phyloP scores from a whole-genome alignment of 208 protist species.

The Acanthamoeba lenticulata region DNA sequence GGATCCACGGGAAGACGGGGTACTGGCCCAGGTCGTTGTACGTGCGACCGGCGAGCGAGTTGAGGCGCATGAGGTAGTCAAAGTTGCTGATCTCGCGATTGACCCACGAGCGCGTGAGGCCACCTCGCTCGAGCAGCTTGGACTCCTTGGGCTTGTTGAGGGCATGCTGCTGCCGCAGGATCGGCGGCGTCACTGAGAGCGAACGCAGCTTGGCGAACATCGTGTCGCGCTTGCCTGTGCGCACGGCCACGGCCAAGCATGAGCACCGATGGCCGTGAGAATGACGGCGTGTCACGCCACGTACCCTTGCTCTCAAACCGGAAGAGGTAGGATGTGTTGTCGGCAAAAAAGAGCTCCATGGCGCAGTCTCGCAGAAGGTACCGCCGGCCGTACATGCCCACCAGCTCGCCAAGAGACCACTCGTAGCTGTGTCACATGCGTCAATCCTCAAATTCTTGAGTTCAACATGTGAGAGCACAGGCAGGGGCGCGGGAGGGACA shows the following conservation, averaged over 20 bases:
- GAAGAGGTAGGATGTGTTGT: slow-evolving; percentile 90
- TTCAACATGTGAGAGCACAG: not conserved
- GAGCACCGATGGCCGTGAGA: too few relatives aligned
- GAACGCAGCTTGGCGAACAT: slow-evolving; percentile 28
- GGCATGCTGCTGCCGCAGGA: slow-evolving; percentile 5
- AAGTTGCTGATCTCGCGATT: slow-evolving; percentile 95
- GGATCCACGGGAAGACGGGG: slow-evolving; percentile 98
- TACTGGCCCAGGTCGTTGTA: slow-evolving; percentile 97
- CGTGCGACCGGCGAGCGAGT: slow-evolving; percentile 95
- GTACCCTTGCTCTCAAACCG: slow-evolving; percentile 85
- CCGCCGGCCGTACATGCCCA: slow-evolving; percentile 53
- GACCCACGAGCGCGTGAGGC: slow-evolving; percentile 91
- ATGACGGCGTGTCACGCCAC: not conserved
- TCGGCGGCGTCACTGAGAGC: not conserved
- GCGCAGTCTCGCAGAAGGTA: slow-evolving; percentile 84
- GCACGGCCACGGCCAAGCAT: not conserved
- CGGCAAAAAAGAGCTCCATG: slow-evolving; percentile 92
- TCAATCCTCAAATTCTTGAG: not conserved
- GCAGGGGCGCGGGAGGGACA: too few relatives aligned
- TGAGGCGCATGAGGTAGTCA: slow-evolving; percentile 98
- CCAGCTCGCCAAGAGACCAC: slow-evolving; percentile 46
- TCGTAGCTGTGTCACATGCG: not conserved
- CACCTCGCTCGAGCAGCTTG: slow-evolving; percentile 26
- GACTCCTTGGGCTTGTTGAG: slow-evolving; percentile 14
- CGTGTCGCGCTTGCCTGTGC: slow-evolving; percentile 12